Base-by-base conservation (phyloP, 2,329 filamentous ascomycete species). In the Scedosporium minutisporum region DNA sequence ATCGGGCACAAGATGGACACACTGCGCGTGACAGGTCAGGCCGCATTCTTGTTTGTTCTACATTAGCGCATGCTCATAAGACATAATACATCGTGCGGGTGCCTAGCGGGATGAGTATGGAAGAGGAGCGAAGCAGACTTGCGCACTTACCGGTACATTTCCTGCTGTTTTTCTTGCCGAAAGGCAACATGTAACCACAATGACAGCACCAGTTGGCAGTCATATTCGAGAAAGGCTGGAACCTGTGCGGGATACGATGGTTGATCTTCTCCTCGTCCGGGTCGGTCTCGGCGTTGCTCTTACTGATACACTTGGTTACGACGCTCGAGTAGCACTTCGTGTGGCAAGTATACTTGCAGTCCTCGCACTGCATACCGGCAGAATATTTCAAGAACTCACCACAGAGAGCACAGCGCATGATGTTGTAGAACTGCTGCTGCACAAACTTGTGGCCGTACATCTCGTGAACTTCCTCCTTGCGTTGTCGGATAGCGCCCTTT, bases 231-330 rank as follows among this genome's bases (percentile, higher is more conserved):
- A 96, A 99, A n/a, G 89, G 87, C 70, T 93, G 87, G 80, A 97
- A 99, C 62, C 95, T 88, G 83, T 99, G 95, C 7, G 95, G 95
- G 72, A 99, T 99, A 67, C 95, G 90, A 74, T 99, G 95, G 74
- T 99, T 99, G 84, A 99, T 96, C 81, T 97, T 99, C 77, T 97
- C 95, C 76, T 99, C 95, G 76, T 99, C 95, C 23, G 95, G 93
- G 74, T 99, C 95, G 5, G 91, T 96, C 75, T 99, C 95, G 66
- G 95, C 93, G 73, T 99, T 99, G 66, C 93, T 97, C 75, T 99
- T 97, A 78, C 93, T 97, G 75, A 99, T 99, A 78, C 95, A 99
- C 77, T 99, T 99, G 66, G 95, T 99, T 69, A 99, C 95, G 57
- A 99, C 95, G 74, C 93, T 96, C 16, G 86, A 79, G 75, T 97